phyloP scores from a whole-genome alignment of 164 flowering plant species.

The Tetrastigma voinierianum region DNA sequence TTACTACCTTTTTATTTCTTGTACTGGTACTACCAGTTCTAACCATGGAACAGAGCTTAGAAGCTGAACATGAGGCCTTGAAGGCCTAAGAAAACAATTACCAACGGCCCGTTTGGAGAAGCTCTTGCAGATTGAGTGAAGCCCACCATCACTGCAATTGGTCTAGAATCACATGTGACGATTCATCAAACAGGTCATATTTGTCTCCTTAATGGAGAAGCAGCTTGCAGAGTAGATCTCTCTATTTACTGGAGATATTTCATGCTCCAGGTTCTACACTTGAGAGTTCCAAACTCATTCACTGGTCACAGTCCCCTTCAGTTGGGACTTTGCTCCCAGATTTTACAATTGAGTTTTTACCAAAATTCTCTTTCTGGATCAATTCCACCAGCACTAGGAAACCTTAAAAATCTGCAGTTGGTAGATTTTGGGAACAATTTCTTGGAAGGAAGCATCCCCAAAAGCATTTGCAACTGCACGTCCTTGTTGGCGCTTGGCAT shows the following conservation, averaged over 20 bases:
- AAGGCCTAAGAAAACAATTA: conserved; percentile 44
- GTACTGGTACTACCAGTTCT: too few species aligned
- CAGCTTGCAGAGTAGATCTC: conserved; percentile 61
- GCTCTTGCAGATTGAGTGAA: conserved; percentile 45
- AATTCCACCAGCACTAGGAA: conserved; percentile 57
- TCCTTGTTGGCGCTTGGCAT: conserved; percentile 34
- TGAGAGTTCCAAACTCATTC: conserved; percentile 52
- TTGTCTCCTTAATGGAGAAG: too few species aligned
- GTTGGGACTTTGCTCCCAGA: conserved; percentile 44
- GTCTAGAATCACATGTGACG: conserved; percentile 67
- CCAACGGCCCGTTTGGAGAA: conserved; percentile 49
- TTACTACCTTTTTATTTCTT: too few species aligned
- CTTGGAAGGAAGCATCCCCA: conserved; percentile 57
- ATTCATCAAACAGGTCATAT: too few species aligned
- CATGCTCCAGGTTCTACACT: conserved; percentile 62
- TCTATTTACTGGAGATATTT: conserved; percentile 60
- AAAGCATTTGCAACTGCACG: conserved; percentile 54
- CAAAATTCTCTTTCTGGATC: conserved; percentile 54
- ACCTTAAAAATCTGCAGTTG: conserved; percentile 36
- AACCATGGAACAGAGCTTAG: conserved; percentile 21
- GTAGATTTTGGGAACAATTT: conserved; percentile 48
- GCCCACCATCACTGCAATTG: conserved; percentile 65
- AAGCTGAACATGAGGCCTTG: conserved; percentile 52
- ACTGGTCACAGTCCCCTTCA: conserved; percentile 50
- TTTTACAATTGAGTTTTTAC: conserved; percentile 31